These are phyloP conservation scores for Asparagopsis taxiformis DNA, from an alignment of 31 red algal genomes.

Conservation along the genomic window DNA sequence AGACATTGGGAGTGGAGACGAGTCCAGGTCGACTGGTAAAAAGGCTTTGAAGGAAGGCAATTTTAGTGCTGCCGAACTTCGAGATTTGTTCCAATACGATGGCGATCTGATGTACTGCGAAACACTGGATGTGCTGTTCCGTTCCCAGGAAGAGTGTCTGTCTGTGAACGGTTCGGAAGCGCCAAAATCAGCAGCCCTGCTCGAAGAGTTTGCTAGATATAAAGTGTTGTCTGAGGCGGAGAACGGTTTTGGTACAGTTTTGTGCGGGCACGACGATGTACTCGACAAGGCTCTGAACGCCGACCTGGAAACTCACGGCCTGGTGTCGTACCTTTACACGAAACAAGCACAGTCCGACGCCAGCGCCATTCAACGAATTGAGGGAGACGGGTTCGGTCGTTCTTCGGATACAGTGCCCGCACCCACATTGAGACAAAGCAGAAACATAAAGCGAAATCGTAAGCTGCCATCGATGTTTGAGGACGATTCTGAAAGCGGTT, in stretches of 20 bases:
- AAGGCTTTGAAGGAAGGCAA: conserved; percentile 57
- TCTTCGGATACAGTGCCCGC: neutral
- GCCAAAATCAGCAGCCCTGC: neutral
- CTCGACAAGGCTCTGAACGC: conserved; percentile 50
- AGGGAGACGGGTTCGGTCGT: neutral
- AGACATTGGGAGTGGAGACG: neutral
- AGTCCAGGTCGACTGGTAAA: neutral
- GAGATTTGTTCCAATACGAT: conserved; percentile 75
- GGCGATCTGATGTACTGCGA: conserved; percentile 50
- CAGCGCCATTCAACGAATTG: neutral
- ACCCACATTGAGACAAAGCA: neutral
- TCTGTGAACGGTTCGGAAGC: neutral
- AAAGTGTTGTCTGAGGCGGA: conserved; percentile 15
- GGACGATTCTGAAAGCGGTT: conserved; percentile 13
- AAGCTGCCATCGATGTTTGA: conserved; percentile 34
- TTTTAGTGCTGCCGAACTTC: conserved; percentile 74
- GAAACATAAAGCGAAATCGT: neutral
- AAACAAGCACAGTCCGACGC: conserved; percentile 10
- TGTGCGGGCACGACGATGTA: conserved; percentile 56
- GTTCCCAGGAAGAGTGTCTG: conserved; percentile 38
- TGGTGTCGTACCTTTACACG: conserved; percentile 72
- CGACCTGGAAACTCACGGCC: conserved; percentile 45
- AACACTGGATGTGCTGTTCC: conserved; percentile 62
- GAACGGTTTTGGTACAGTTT: conserved; percentile 32
- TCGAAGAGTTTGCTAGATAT: conserved; percentile 38